Conservation (phyloP, 176 grass and related monocot species). For the Eremochloa ophiuroides region DNA sequence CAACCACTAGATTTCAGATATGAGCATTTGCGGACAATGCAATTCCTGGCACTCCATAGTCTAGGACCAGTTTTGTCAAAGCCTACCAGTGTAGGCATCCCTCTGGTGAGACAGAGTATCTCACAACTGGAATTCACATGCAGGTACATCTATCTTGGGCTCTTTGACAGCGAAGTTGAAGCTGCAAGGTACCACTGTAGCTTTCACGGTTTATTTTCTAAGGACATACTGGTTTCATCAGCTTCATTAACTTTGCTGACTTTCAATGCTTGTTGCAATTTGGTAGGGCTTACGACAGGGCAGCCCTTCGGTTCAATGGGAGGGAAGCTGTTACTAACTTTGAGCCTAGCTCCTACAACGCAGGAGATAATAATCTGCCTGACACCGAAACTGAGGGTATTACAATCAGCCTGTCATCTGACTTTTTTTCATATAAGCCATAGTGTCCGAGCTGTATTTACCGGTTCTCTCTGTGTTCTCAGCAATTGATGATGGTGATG, state of each 20-base stretch:
- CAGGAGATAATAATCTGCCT: constrained; percentile 32
- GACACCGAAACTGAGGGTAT: constrained; percentile 69
- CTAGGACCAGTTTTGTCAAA: neutral
- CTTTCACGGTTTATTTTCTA: neutral
- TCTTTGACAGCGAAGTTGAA: constrained; percentile 96
- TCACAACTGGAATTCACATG: constrained; percentile 24
- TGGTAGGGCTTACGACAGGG: constrained; percentile 91
- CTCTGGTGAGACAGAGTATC: neutral
- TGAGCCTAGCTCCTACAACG: constrained; percentile 66
- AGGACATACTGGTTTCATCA: neutral
- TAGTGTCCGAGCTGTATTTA: constrained; percentile 2
- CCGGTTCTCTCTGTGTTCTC: constrained; percentile 1
- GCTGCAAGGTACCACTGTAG: constrained; percentile 62
- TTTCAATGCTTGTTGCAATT: neutral
- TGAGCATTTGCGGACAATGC: neutral
- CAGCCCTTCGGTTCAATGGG: constrained; percentile 88
- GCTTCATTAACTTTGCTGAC: neutral
- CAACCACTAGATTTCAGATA: constrained; percentile 22
- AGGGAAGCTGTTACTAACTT: constrained; percentile 97
- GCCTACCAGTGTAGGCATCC: neutral
- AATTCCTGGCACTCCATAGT: neutral
- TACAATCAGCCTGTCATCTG: neutral
- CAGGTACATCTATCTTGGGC: constrained; percentile 98
- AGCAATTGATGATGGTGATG: constrained; percentile 44
- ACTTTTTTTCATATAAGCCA: neutral